Base-by-base conservation (phyloP, 78 protist species). In the Pigoraptor vietnamica region DNA sequence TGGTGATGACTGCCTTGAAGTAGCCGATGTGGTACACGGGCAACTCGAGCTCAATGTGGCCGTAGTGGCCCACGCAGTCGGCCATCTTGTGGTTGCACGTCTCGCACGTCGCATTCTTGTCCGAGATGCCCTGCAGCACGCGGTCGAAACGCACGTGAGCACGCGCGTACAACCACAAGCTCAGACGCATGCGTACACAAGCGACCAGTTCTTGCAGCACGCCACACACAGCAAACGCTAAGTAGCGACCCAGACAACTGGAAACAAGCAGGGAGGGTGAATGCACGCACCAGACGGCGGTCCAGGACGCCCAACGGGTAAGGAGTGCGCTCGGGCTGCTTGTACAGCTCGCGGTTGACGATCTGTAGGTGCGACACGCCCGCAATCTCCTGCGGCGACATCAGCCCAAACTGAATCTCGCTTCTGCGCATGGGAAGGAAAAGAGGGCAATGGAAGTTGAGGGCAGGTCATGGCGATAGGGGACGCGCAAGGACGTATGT, bases 1-100 rank as follows among this genome's bases (percentile, higher is more conserved):
- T 89, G 32, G 36, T 23, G 55, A 96, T 0, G 87, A 97, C 97
- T n/a, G 89, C 89, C 89, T 95, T 95, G 87, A 98, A 89, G 92
- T 93, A 98, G 32, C 99, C 99, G 79, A 94, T 37, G 81, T 99
- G 99, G 92, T 96, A 98, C n/a, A 98, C 98, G 0, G 99, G 99
- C 88, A 99, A 91, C 56, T 93, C 97, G 35, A 99, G 90, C 79
- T 92, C 87, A 19, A 99, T 87, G 81, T 93, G 79, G 9, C 99
- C 99, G 88, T 93, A 98, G 95, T 99, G 99, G 37, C 99, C 99
- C 0, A 92, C 93, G 91, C 99, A 99, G 35, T 97, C 98, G 2
- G 24, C 10, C 84, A 92, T 0, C 40, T 86, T 37, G 39, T 2
- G 40, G 19, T 95, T 95, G 91, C 98, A 96, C 25, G 98, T 96